Evolutionary conservation across 495 filamentous ascomycete genomes (phyloP).

Genomic region (Clavariopsis aquatica): DNA sequence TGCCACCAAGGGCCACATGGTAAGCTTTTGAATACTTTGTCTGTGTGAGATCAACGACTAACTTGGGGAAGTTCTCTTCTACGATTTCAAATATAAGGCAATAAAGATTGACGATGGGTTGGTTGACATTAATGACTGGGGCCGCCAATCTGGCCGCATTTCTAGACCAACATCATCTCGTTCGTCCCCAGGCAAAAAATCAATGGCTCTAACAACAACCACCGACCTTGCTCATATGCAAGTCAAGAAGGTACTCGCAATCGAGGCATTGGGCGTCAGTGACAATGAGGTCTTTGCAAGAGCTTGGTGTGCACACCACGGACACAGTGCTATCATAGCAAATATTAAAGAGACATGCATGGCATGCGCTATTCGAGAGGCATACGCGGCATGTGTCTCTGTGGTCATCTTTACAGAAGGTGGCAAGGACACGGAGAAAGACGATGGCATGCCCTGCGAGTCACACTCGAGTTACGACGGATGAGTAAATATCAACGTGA

Average conservation of each 20-base stretch:
- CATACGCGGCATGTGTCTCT: slow-evolving; percentile 67
- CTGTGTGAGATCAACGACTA: not conserved
- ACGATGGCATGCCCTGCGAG: slow-evolving; percentile 20
- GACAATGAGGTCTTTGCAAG: slow-evolving; percentile 75
- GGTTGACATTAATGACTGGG: slow-evolving; percentile 64
- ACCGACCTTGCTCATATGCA: slow-evolving; percentile 38
- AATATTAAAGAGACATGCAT: slow-evolving; percentile 69
- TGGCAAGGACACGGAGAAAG: slow-evolving; percentile 44
- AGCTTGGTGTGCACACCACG: slow-evolving; percentile 73
- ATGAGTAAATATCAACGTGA: not conserved
- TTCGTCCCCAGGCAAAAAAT: slow-evolving; percentile 23
- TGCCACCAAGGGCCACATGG: slow-evolving; percentile 68
- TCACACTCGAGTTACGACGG: not conserved
- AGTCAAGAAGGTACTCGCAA: slow-evolving; percentile 63
- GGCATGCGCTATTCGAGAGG: slow-evolving; percentile 69
- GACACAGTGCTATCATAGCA: slow-evolving; percentile 64
- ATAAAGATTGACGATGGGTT: slow-evolving; percentile 59
- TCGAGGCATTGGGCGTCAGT: slow-evolving; percentile 67
- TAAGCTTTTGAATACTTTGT: slow-evolving; percentile 16
- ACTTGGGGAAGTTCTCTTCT: slow-evolving; percentile 54
- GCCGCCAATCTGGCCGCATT: slow-evolving; percentile 37
- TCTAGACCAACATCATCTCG: slow-evolving; percentile 29
- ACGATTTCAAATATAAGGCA: slow-evolving; percentile 60
- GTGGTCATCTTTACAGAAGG: slow-evolving; percentile 66
- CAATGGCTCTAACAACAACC: slow-evolving; percentile 20